Percentiles rank a stretch among this genome's conserved stretches.
phyloP scores from a whole-genome alignment of 176 grass and related monocot species.

The Oryza meyeriana region DNA sequence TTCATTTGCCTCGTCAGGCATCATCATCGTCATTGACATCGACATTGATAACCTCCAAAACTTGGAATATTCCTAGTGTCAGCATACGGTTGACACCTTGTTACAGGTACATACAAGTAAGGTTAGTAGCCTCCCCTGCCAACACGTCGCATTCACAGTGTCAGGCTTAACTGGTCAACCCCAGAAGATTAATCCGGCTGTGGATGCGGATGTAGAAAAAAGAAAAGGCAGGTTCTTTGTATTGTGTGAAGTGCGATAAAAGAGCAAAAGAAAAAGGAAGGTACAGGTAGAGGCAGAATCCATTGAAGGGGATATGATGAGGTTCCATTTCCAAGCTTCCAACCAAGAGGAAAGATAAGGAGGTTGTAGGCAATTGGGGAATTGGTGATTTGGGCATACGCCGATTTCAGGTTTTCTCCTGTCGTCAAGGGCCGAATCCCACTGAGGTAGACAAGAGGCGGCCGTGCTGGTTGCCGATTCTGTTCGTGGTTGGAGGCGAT shows the following conservation, averaged over 20 bases:
- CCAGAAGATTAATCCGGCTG: neutral
- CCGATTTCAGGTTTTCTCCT: neutral
- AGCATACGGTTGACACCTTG: neutral
- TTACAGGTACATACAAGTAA: neutral
- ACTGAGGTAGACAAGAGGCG: neutral
- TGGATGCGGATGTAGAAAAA: neutral
- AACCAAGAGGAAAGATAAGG: neutral
- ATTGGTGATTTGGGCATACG: slow-evolving; percentile 1
- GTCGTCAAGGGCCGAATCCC: slow-evolving; percentile 32
- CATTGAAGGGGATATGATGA: neutral
- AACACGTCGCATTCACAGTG: neutral
- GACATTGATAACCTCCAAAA: neutral
- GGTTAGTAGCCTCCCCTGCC: neutral
- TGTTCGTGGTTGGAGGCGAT: neutral
- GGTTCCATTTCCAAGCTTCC: neutral
- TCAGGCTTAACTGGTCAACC: slow-evolving; percentile 3
- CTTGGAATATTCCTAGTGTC: neutral
- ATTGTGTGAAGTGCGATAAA: neutral
- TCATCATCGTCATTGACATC: neutral
- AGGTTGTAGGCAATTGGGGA: neutral
- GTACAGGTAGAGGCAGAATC: neutral
- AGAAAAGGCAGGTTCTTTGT: neutral
- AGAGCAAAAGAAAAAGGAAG: neutral
- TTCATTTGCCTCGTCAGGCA: neutral
- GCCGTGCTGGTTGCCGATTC: neutral